These are phyloP conservation scores for Verticillium albo-atrum DNA, from an alignment of 2,329 filamentous ascomycete species.

Conservation along the genomic window DNA sequence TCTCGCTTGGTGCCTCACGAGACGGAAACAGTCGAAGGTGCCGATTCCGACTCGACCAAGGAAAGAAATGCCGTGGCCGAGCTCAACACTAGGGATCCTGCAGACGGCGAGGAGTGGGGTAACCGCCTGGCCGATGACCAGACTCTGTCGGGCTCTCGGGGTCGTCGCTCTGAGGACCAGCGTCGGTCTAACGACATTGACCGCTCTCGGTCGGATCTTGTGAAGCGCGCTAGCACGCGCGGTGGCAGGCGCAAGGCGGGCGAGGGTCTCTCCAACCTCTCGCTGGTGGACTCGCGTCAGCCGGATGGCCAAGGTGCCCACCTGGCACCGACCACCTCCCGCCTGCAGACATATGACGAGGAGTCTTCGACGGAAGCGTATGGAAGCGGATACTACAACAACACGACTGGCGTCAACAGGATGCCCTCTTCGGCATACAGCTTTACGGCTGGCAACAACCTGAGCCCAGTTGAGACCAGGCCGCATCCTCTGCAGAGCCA, in stretches of 20 bases:
- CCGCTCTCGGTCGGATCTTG: slow-evolving; percentile 27
- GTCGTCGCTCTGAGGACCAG: slow-evolving; percentile 26
- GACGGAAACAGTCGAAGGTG: slow-evolving; percentile 12
- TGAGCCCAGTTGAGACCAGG: background rate
- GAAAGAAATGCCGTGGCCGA: slow-evolving; percentile 42
- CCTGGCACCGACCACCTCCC: slow-evolving; percentile 23
- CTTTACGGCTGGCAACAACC: background rate
- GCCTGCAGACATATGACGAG: slow-evolving; percentile 34
- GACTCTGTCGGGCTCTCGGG: slow-evolving; percentile 22
- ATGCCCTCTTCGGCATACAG: background rate
- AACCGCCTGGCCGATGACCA: slow-evolving; percentile 29
- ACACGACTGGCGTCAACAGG: slow-evolving; percentile 12
- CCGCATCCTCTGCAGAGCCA: slow-evolving; percentile 11
- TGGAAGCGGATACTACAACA: slow-evolving; percentile 19
- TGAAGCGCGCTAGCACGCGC: slow-evolving; percentile 37
- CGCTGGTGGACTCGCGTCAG: slow-evolving; percentile 16
- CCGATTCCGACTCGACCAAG: slow-evolving; percentile 18
- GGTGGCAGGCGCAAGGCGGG: slow-evolving; percentile 46
- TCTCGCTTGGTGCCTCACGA: slow-evolving; percentile 57
- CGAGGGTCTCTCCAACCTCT: slow-evolving; percentile 34
- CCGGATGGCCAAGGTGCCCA: slow-evolving; percentile 11
- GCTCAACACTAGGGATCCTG: slow-evolving; percentile 35
- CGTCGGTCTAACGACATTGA: slow-evolving; percentile 33
- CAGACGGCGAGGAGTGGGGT: slow-evolving; percentile 31
- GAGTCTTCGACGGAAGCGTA: slow-evolving; percentile 33